phyloP scores from a whole-genome alignment of 108 stramenopile species.

The Discostella pseudostelligera region DNA sequence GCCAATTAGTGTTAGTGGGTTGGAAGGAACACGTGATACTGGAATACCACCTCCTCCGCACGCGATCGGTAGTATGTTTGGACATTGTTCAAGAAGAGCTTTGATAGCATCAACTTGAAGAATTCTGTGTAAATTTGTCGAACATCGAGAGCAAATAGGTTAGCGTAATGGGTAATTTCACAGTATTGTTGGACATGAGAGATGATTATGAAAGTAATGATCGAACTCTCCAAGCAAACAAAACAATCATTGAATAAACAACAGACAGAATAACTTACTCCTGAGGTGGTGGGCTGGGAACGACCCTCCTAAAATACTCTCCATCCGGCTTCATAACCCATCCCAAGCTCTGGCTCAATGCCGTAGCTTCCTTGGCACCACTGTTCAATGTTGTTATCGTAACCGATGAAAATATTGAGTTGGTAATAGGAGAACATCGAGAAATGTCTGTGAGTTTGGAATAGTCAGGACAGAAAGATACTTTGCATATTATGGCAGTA shows the following conservation, averaged over 20 bases:
- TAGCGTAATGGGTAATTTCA: too few species aligned
- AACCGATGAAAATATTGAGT: too few species aligned
- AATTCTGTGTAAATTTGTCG: too few species aligned
- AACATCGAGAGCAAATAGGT: background rate
- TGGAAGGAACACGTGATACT: constrained; percentile 67
- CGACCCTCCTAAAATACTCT: constrained; percentile 81
- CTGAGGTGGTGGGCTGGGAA: constrained; percentile 72
- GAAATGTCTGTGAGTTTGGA: too few species aligned
- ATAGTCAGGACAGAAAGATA: too few species aligned
- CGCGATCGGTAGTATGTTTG: constrained; percentile 64
- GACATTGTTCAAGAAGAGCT: constrained; percentile 53
- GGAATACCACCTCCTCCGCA: constrained; percentile 85
- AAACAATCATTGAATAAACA: background rate
- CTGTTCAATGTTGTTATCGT: too few species aligned
- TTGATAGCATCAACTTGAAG: constrained; percentile 77
- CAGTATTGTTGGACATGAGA: background rate
- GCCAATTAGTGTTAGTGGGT: constrained; percentile 62
- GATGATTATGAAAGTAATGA: too few species aligned
- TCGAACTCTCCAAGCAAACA: background rate
- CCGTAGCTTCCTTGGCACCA: constrained; percentile 80
- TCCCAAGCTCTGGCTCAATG: constrained; percentile 67
- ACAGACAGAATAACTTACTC: constrained; percentile 36
- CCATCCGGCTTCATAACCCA: constrained; percentile 85
- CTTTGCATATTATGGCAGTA: too few species aligned
- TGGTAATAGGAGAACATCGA: too few species aligned